Percentiles rank a stretch among this genome's conserved stretches.
phyloP scores from a whole-genome alignment of 2,329 filamentous ascomycete species.

The Dactylonectria macrodidyma region DNA sequence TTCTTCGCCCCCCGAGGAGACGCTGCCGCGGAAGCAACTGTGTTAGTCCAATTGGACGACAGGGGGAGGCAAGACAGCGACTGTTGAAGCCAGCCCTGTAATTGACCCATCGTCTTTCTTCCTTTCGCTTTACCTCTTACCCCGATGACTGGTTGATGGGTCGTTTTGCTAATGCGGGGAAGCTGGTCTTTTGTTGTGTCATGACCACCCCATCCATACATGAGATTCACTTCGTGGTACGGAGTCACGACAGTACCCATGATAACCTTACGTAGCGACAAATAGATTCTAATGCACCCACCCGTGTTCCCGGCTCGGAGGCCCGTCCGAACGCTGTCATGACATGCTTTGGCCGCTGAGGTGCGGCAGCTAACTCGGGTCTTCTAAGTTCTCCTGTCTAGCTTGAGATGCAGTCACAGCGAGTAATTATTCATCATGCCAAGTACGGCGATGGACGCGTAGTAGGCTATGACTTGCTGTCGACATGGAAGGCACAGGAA shows the following conservation, averaged over 20 bases:
- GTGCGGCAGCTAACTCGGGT: not conserved
- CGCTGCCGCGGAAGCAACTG: too few species aligned
- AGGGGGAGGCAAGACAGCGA: not conserved
- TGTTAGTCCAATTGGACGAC: too few species aligned
- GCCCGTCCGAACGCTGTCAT: conserved; percentile 1
- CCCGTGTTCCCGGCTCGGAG: not conserved
- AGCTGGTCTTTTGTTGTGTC: not conserved
- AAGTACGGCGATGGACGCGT: not conserved
- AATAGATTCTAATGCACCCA: not conserved
- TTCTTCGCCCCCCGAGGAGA: too few species aligned
- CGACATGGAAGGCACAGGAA: not conserved
- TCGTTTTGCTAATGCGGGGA: conserved; percentile 5
- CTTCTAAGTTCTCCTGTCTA: too few species aligned
- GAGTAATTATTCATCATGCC: not conserved
- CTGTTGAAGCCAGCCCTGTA: not conserved
- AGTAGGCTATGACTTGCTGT: not conserved
- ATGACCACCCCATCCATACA: too few species aligned
- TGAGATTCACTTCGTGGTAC: too few species aligned
- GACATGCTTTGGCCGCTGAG: not conserved
- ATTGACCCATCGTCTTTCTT: too few species aligned
- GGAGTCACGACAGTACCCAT: not conserved
- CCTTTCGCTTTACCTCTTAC: not conserved
- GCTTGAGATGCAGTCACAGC: not conserved
- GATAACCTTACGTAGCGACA: too few species aligned
- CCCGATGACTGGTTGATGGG: not conserved